These are phyloP conservation scores for Arctium minus DNA, from an alignment of 129 eudicot genomes.

Conservation along the genomic window DNA sequence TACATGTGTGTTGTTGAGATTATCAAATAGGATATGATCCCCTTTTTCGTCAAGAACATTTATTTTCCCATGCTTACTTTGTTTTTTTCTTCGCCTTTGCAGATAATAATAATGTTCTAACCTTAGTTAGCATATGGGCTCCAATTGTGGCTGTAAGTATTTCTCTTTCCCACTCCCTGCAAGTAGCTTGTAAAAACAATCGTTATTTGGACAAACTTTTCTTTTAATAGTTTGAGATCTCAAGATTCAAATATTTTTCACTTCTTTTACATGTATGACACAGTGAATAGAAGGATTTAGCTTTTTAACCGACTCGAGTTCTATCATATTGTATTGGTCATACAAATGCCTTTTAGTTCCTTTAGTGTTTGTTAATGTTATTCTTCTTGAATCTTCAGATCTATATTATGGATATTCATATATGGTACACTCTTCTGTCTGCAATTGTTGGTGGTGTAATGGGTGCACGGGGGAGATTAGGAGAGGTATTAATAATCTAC, in stretches of 20 bases:
- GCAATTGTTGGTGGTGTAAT: slow-evolving; percentile 96
- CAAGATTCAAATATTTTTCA: background rate
- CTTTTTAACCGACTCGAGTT: slow-evolving; percentile 9
- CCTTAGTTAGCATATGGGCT: slow-evolving; percentile 91
- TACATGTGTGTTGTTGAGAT: background rate
- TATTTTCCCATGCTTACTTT: background rate
- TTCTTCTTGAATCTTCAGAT: slow-evolving; percentile 49
- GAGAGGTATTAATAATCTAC: slow-evolving; percentile 61
- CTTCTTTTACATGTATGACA: background rate
- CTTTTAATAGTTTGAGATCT: background rate
- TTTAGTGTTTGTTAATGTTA: background rate
- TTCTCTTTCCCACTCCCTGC: slow-evolving; percentile 13
- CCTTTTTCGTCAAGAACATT: background rate
- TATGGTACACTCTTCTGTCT: slow-evolving; percentile 87
- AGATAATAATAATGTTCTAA: slow-evolving; percentile 77
- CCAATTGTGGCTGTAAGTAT: slow-evolving; percentile 95
- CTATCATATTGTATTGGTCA: slow-evolving; percentile 8
- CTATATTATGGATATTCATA: slow-evolving; percentile 91
- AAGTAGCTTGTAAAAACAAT: background rate
- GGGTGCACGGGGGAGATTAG: slow-evolving; percentile 95
- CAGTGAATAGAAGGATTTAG: background rate
- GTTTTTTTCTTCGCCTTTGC: slow-evolving; percentile 30
- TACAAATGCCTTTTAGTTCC: slow-evolving; percentile 1
- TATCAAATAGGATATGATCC: background rate
- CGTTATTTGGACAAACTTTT: background rate